These are phyloP conservation scores for Populus alba DNA, from an alignment of 345 rosid genomes.

Conservation along the genomic window DNA sequence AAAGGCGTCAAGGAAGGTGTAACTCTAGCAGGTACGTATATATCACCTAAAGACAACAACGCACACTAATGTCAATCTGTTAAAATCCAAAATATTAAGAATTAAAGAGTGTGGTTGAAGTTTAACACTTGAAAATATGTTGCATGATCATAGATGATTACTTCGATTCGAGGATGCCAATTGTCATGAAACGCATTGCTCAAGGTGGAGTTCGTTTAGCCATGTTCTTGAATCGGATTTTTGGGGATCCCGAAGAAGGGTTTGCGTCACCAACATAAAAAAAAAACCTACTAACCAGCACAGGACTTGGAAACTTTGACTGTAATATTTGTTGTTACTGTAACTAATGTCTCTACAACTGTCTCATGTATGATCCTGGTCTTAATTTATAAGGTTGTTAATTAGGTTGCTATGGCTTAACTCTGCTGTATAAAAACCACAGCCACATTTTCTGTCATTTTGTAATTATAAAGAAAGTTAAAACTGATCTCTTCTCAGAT, in stretches of 20 bases:
- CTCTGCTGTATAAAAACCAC: too few relatives aligned
- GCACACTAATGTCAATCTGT: too few relatives aligned
- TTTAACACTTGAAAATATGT: not conserved
- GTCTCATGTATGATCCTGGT: too few relatives aligned
- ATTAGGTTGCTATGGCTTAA: too few relatives aligned
- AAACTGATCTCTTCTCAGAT: not conserved
- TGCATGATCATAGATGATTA: conserved; percentile 57
- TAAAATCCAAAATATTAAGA: too few relatives aligned
- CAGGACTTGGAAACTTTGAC: not conserved
- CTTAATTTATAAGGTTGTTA: too few relatives aligned
- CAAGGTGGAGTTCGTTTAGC: conserved; percentile 91
- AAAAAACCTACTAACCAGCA: not conserved
- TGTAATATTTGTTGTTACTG: too few relatives aligned
- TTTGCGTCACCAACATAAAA: conserved; percentile 47
- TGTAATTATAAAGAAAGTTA: too few relatives aligned
- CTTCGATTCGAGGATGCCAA: conserved; percentile 77
- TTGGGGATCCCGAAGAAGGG: conserved; percentile 43
- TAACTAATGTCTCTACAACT: too few relatives aligned
- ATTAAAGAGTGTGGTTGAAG: too few relatives aligned
- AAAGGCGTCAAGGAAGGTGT: conserved; percentile 62
- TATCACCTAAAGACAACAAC: not conserved
- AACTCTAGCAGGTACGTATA: conserved; percentile 57
- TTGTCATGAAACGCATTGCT: conserved; percentile 87
- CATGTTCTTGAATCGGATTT: conserved; percentile 67
- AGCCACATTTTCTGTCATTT: too few relatives aligned